Base-by-base conservation (phyloP, 23 red algal species). In the Chondrus crispus region DNA sequence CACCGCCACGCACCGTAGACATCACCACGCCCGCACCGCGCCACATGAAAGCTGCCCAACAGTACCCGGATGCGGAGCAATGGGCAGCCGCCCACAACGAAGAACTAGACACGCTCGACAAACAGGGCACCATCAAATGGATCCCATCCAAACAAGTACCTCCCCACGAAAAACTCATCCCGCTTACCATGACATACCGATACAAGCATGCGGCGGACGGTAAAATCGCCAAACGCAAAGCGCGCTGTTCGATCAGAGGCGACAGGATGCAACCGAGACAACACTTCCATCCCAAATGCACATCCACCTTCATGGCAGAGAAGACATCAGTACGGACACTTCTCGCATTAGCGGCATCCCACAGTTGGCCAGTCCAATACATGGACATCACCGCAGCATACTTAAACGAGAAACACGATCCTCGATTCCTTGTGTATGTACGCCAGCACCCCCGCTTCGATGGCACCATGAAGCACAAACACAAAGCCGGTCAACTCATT, bases 101-200 rank as follows among this genome's bases (percentile, higher is more conserved):
- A 76, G 70, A 76, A 46, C 2, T 76, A 38, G 70, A 76, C 70
- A 76, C 33, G 20, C 70, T 76, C 12, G 70, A 76, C 70, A 76
- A 37, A 38, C 26, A 43, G 24, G 24, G 43, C 7, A 46, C 41
- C 28, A 36, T 76, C 70, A 76, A 76, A 46, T 1, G 41, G 70
- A 39, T 76, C 26, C 29, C 28, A 9, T 13, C 28, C 33, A 46
- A 76, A 36, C 70, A 38, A 71, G n/a, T 71, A 30, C 28, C 10
- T 46, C 1, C 16, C 36, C 33, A 76, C 9, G 60, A 22, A 32
- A 66, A 66, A 6, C 0, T 0, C 1, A 2, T 66, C 26, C 60
- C 60, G 8, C 60, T 66, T 32, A 66, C 26, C 26, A 66, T 66
- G 60, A 66, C 0, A 19, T 66, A 66, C 18, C 60, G 60, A 1